Conservation (phyloP, 441 rosid species). For the Brassica hybrid region DNA sequence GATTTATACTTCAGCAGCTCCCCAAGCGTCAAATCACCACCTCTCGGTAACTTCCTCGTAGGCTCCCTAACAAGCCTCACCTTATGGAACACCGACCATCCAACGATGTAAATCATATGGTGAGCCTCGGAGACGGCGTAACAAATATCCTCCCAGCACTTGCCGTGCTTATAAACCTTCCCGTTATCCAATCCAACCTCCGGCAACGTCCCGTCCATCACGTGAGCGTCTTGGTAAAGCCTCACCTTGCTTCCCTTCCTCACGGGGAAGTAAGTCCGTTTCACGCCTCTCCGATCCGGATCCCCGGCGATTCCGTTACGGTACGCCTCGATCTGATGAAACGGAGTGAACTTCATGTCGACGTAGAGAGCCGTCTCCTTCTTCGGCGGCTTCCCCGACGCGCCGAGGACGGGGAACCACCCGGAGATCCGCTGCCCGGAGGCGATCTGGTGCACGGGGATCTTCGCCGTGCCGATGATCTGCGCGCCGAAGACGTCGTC, state of each 20-base stretch:
- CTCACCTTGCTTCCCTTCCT: conserved; percentile 71
- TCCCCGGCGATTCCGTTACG: conserved; percentile 69
- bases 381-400: conserved; percentile 63
- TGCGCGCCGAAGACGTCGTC: conserved; percentile 82
- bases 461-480: conserved; percentile 60
- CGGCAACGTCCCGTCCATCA: conserved; percentile 53
- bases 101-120: conserved; percentile 80
- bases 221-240: conserved; percentile 91
- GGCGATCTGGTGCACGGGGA: conserved; percentile 55
- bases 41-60: conserved; percentile 69
- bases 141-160: conserved; percentile 94
- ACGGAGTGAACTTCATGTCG: conserved; percentile 68
- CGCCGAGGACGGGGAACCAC: conserved; percentile 61
- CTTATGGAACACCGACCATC: conserved; percentile 90
- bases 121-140: conserved; percentile 85
- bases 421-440: conserved; percentile 49
- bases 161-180: conserved; percentile 50
- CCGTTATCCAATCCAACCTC: conserved; percentile 58
- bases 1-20: conserved; percentile 93
- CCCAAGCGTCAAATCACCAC: conserved; percentile 84
- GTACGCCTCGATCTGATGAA: conserved; percentile 60
- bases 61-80: conserved; percentile 79
- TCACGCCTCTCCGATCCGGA: conserved; percentile 65
- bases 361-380: conserved; percentile 58
- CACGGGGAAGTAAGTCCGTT: conserved; percentile 74